Evolutionary conservation across 139 green algal species (phyloP).

Genomic region (Diplosphaera chodatii): DNA sequence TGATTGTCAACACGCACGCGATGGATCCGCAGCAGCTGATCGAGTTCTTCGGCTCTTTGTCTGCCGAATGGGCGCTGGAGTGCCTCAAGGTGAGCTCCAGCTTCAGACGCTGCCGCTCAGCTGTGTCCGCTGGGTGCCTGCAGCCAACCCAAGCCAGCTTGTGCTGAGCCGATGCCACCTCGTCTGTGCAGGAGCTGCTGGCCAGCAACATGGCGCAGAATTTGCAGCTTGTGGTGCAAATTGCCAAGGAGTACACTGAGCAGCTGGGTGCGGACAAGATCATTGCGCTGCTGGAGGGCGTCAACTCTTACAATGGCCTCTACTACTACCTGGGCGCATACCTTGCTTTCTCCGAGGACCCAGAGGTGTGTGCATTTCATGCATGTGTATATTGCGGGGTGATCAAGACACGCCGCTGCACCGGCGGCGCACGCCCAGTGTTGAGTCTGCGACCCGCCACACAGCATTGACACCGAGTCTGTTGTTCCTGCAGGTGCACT

Average conservation of each 20-base stretch:
- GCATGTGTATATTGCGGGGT: too few species aligned
- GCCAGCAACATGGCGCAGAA: conserved; percentile 81
- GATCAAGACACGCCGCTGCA: too few species aligned
- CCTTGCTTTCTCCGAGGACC: conserved; percentile 84
- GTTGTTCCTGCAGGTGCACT: too few species aligned
- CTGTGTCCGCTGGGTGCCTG: too few species aligned
- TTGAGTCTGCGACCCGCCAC: too few species aligned
- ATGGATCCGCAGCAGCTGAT: conserved; percentile 87
- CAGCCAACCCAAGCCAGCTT: too few species aligned
- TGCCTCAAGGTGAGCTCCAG: conserved; percentile 82
- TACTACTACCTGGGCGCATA: conserved; percentile 95
- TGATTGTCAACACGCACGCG: conserved; percentile 95
- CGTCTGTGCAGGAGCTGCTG: conserved; percentile 85
- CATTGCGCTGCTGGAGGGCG: conserved; percentile 84
- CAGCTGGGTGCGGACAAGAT: conserved; percentile 72
- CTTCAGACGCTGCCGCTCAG: too few species aligned
- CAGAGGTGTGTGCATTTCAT: too few species aligned
- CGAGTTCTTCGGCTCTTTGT: conserved; percentile 96
- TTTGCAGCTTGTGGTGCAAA: conserved; percentile 81
- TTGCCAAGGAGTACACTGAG: conserved; percentile 98
- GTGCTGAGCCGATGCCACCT: too few species aligned
- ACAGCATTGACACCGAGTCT: too few species aligned
- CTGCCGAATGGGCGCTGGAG: conserved; percentile 89
- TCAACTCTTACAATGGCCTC: conserved; percentile 88
- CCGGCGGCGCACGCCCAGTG: too few species aligned